Evolutionary conservation across 1,284 basidiomycete genomes (phyloP).

Genomic region (Athelia psychrophila): DNA sequence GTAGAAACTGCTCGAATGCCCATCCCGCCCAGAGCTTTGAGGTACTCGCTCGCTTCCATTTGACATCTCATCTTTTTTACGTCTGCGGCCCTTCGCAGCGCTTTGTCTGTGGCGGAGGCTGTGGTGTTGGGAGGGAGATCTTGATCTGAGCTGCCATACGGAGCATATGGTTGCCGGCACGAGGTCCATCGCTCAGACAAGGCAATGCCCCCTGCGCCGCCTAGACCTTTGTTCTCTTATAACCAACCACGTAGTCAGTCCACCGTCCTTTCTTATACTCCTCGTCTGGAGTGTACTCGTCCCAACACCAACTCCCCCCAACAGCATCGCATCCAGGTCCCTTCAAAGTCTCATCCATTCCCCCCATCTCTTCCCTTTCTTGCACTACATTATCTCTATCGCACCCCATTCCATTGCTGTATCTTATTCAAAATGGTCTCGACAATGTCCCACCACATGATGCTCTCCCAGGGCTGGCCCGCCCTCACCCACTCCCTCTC

Average conservation of each 20-base stretch:
- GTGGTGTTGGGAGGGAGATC: too few relatives aligned
- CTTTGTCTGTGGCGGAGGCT: too few relatives aligned
- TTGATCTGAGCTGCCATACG: too few relatives aligned
- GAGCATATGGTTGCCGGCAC: too few relatives aligned
- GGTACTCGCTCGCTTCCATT: too few relatives aligned
- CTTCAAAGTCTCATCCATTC: too few relatives aligned
- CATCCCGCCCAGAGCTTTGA: too few relatives aligned
- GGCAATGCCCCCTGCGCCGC: background rate
- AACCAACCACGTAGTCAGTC: background rate
- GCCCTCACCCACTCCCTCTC: background rate
- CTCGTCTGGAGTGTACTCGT: background rate
- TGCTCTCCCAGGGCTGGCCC: background rate
- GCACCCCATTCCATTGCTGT: background rate
- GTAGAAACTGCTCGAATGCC: too few relatives aligned
- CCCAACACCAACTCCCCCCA: too few relatives aligned
- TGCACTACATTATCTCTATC: background rate
- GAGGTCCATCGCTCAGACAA: background rate
- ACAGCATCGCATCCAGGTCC: too few relatives aligned
- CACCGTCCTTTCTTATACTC: background rate
- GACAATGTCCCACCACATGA: background rate
- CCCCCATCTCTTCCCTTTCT: background rate
- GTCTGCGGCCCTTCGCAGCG: too few relatives aligned
- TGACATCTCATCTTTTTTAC: too few relatives aligned
- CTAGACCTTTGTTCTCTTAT: background rate
- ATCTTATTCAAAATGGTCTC: background rate